Evolutionary conservation across 2,329 filamentous ascomycete genomes (phyloP).

Genomic region (Colletotrichum theobromicola): DNA sequence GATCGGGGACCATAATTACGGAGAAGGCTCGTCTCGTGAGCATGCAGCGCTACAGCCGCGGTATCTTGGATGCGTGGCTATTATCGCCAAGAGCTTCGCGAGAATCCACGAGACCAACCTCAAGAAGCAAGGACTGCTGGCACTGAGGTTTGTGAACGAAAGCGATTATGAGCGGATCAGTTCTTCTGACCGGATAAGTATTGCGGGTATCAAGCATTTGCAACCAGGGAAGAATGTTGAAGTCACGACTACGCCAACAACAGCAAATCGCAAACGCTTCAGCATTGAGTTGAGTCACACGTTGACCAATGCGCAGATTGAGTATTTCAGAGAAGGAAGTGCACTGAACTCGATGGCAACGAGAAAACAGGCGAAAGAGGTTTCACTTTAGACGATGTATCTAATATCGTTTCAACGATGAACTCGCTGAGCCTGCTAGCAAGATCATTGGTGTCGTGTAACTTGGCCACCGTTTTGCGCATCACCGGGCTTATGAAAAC

Average conservation of each 20-base stretch:
- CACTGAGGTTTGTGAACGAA: constrained; percentile 63
- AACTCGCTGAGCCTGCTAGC: neutral
- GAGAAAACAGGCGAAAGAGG: neutral
- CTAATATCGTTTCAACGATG: too few species aligned
- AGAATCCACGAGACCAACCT: constrained; percentile 93
- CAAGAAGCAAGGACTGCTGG: constrained; percentile 72
- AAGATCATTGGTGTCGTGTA: too few species aligned
- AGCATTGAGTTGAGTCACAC: neutral
- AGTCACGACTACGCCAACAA: neutral
- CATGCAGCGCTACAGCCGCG: constrained; percentile 85
- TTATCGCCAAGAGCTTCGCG: constrained; percentile 82
- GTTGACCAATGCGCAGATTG: neutral
- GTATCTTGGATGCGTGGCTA: constrained; percentile 81
- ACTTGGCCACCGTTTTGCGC: too few species aligned
- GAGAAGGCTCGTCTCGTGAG: constrained; percentile 83
- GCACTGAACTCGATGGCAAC: neutral
- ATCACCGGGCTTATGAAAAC: too few species aligned
- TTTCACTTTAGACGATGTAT: neutral
- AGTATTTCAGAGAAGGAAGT: neutral
- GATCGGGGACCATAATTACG: constrained; percentile 63
- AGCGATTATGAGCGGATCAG: neutral
- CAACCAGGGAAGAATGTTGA: neutral
- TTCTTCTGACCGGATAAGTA: neutral
- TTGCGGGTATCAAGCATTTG: neutral
- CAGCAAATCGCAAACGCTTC: neutral